Base-by-base conservation (phyloP, 2,329 filamentous ascomycete genomes). In the Talaromyces piceae region DNA sequence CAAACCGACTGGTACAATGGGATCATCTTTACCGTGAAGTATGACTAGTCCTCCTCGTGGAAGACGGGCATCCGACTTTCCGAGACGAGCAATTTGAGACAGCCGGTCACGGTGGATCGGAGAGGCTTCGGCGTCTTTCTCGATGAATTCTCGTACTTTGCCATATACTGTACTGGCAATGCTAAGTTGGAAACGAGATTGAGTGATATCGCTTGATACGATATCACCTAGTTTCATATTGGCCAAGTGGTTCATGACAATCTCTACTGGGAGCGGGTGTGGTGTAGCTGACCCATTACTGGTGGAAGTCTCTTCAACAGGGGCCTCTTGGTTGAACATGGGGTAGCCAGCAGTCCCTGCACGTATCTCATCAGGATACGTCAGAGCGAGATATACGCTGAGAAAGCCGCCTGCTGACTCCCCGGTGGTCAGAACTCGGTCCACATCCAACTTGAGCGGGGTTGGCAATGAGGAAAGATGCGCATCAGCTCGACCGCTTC, bases 11-110 rank as follows among this genome's bases (percentile, higher is more conserved):
- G 65, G 61, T 12, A 71, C 63, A 3, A 65, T 44, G 18, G 51
- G 59, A 57, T 72, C 69, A 16, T 63, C 57, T 11, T 50, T 52
- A 2, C 68, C 68, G 43, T 71, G 68, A 13, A 68, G 30, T n/a
- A 72, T 54, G 45, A 57, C 61, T 27, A 65, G 58, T 0, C 64
- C 64, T 13, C 63, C 65, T 0, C 55, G 55, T 1, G 68, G 66
- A 5, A 70, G 39, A 26, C 46, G 51, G 5, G 56, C 52, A 5
- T 49, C 57, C n/a, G 47, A n/a, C 1, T 56, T 46, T 16, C 68
- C 64, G 4, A 71, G 51, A n/a, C 59, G 45, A 9, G 60, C 57
- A 18, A 67, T 47, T 1, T 66, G 67, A 56, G 61, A 65, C 3
- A 66, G 47, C 1, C 54, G 18, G 2, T 57, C 58, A 3, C 16